Percentiles rank a stretch among this genome's conserved stretches.
phyloP scores from a whole-genome alignment of 2,329 filamentous ascomycete species.

The Sporothrix mexicana region DNA sequence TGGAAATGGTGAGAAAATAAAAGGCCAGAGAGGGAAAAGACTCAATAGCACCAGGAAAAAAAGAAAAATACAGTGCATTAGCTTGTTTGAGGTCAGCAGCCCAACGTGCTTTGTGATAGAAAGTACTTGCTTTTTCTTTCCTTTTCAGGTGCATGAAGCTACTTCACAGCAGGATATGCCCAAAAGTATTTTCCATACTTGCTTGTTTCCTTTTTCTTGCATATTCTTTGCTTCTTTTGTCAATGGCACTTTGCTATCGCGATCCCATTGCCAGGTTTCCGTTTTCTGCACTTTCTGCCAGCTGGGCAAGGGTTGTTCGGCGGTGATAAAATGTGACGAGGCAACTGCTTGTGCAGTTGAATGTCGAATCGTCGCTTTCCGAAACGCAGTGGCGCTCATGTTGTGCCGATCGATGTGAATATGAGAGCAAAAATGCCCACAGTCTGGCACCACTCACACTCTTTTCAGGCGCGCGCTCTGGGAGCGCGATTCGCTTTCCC shows the following conservation, averaged over 20 bases:
- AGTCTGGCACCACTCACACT: not conserved
- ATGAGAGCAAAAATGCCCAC: not conserved
- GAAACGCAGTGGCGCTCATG: slow-evolving; percentile 9
- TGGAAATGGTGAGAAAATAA: not conserved
- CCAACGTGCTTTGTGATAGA: not conserved
- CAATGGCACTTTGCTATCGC: too few relatives aligned
- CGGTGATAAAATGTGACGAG: too few relatives aligned
- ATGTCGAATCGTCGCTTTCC: slow-evolving; percentile 5
- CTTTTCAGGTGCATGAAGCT: slow-evolving; percentile 8
- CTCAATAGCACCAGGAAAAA: not conserved
- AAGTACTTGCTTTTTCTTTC: not conserved
- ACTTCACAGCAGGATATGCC: not conserved
- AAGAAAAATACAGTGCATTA: slow-evolving; percentile 22
- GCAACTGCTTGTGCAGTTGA: not conserved
- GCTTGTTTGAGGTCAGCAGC: slow-evolving; percentile 5
- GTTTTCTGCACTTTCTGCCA: too few relatives aligned
- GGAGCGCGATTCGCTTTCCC: not conserved
- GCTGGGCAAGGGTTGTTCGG: too few relatives aligned
- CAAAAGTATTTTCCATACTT: too few relatives aligned
- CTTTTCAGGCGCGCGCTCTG: slow-evolving; percentile 19
- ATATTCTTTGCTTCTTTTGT: too few relatives aligned
- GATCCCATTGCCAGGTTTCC: too few relatives aligned
- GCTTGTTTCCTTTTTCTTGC: too few relatives aligned
- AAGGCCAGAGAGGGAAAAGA: not conserved
- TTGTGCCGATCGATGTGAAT: not conserved